Evolutionary conservation across 768 basidiomycete species (phyloP).

Genomic region (Mrakia gelida): DNA sequence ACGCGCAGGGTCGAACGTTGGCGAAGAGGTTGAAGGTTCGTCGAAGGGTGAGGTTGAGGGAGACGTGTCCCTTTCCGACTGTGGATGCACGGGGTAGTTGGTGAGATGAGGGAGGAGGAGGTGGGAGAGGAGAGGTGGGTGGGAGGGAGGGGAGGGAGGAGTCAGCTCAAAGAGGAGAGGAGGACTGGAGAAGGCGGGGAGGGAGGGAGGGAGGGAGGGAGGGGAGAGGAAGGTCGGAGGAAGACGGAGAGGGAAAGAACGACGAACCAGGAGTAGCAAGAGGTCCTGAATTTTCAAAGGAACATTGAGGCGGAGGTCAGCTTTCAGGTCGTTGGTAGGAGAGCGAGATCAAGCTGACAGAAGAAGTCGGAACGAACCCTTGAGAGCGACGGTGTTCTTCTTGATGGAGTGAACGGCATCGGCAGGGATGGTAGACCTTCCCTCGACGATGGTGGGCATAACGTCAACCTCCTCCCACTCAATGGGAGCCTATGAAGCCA

Average conservation of each 20-base stretch:
- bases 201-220: constrained; percentile 42
- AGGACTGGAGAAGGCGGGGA: neutral
- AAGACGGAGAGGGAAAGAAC: constrained; percentile 6
- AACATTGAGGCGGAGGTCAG: constrained; percentile 7
- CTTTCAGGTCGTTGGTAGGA: neutral
- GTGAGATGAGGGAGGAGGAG: neutral
- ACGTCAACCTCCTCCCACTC: constrained; percentile 99
- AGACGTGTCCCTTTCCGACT: constrained; percentile 99
- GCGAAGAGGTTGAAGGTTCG: constrained; percentile 98
- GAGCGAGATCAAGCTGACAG: neutral
- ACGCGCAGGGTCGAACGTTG: constrained; percentile 94
- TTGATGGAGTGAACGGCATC: constrained; percentile 83
- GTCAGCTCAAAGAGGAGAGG: neutral
- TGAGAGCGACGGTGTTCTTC: constrained; percentile 95
- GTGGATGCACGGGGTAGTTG: neutral
- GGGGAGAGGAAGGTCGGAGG: neutral
- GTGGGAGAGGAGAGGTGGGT: neutral
- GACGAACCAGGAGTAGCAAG: constrained; percentile 91
- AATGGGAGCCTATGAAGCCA: constrained; percentile 72
- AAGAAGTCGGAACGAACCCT: constrained; percentile 55
- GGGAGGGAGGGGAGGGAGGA: neutral
- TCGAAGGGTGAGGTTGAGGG: constrained; percentile 91
- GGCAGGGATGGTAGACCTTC: constrained; percentile 96
- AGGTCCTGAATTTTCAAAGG: constrained; percentile 58
- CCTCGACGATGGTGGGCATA: constrained; percentile 84